phyloP scores from a whole-genome alignment of 176 grass and related monocot species.

The Saccharum officinarum region DNA sequence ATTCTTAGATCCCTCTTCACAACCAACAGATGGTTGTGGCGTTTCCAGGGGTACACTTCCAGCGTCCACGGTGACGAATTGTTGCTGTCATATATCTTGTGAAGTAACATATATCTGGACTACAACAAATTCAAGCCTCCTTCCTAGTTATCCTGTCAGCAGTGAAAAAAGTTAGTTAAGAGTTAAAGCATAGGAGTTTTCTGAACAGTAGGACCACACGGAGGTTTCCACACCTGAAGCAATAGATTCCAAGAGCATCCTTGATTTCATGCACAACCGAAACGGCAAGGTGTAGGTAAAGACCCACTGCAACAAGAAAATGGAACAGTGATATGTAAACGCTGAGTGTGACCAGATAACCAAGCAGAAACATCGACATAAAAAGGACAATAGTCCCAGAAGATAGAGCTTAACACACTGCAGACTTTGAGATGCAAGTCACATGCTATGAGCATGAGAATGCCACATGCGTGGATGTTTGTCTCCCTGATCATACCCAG shows the following conservation, averaged over 20 bases:
- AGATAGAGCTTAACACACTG: not conserved
- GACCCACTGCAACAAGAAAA: slow-evolving; percentile 65
- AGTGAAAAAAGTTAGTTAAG: not conserved
- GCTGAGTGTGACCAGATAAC: not conserved
- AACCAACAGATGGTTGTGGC: not conserved
- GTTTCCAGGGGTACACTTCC: not conserved
- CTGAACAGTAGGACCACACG: not conserved
- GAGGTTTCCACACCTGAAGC: slow-evolving; percentile 68
- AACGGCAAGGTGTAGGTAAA: slow-evolving; percentile 84
- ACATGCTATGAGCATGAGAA: not conserved
- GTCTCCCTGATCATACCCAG: not conserved
- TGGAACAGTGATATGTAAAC: slow-evolving; percentile 4
- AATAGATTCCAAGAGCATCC: slow-evolving; percentile 93
- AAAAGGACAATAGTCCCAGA: not conserved
- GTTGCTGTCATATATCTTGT: not conserved
- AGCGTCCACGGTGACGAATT: not conserved
- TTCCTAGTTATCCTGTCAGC: slow-evolving; percentile 89
- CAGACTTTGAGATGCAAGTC: not conserved
- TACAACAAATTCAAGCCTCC: slow-evolving; percentile 58
- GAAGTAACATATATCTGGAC: not conserved
- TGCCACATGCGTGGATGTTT: not conserved
- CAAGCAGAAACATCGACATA: not conserved
- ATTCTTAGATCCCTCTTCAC: not conserved
- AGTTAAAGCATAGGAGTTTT: not conserved
- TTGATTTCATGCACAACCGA: slow-evolving; percentile 96